Evolutionary conservation across 345 rosid genomes (phyloP).

Genomic region (Mallotus nudiflorus): DNA sequence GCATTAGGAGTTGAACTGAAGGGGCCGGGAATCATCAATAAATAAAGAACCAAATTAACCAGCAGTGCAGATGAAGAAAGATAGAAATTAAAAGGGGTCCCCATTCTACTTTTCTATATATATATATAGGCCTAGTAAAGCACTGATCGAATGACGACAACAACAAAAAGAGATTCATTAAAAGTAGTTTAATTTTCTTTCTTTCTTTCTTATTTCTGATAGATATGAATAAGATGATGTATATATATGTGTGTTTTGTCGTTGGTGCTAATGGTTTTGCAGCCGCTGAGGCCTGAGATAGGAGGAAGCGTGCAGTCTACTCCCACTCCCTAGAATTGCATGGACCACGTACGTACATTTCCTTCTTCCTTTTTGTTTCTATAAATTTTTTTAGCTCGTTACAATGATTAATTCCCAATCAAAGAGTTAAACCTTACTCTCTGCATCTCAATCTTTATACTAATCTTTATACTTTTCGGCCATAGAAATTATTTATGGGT

Average conservation of each 20-base stretch:
- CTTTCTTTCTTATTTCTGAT: background rate
- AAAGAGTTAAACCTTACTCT: no score
- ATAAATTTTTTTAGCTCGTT: no score
- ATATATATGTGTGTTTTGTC: no score
- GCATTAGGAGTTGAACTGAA: no score
- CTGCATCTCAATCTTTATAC: no score
- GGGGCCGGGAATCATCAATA: no score
- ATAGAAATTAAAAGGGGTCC: conserved; percentile 33
- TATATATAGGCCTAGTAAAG: conserved; percentile 24
- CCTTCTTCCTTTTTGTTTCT: conserved; percentile 15
- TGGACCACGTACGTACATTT: conserved; percentile 43
- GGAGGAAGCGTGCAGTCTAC: conserved; percentile 36
- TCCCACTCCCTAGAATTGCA: conserved; percentile 28
- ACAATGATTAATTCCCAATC: no score
- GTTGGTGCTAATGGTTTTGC: conserved; percentile 1
- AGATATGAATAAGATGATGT: no score
- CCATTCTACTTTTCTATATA: conserved; percentile 25
- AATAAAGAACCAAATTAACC: no score
- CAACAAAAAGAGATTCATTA: background rate
- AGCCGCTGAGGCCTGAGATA: no score
- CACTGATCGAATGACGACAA: conserved; percentile 43
- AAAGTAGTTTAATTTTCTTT: conserved; percentile 3
- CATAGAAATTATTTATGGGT: no score
- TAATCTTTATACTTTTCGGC: no score
- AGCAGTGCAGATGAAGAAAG: background rate